Conservation (phyloP, 768 basidiomycete species). For the Xerocomus spinulosus region DNA sequence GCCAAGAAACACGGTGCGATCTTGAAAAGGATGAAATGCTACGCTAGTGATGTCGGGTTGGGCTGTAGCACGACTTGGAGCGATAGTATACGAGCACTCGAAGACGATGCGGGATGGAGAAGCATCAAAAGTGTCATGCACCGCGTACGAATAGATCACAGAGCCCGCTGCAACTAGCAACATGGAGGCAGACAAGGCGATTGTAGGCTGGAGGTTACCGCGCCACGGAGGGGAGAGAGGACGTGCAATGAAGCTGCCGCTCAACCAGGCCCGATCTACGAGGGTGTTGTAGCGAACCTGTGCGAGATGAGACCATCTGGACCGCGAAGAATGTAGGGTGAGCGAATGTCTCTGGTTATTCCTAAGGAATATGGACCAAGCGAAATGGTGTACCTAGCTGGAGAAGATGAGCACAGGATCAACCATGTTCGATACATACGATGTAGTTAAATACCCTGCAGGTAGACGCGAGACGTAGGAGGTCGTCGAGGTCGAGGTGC, state of each 20-base stretch:
- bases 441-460: slow-evolving; percentile 32
- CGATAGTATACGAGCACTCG: slow-evolving; percentile 45
- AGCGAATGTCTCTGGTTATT: slow-evolving; percentile 50
- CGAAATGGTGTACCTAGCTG: slow-evolving; percentile 53
- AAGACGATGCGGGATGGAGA: slow-evolving; percentile 41
- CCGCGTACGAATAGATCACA: slow-evolving; percentile 52
- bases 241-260: slow-evolving; percentile 51
- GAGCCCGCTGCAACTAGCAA: slow-evolving; percentile 60
- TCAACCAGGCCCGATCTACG: slow-evolving; percentile 51
- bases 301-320: slow-evolving; percentile 40
- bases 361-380: slow-evolving; percentile 53
- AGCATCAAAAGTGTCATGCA: slow-evolving; percentile 32
- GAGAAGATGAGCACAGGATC: slow-evolving; percentile 1
- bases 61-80: slow-evolving; percentile 23
- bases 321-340: slow-evolving; percentile 43
- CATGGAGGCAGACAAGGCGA: slow-evolving; percentile 52
- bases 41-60: slow-evolving; percentile 53
- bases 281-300: slow-evolving; percentile 50
- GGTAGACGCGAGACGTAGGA: slow-evolving; percentile 31
- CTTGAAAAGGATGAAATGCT: slow-evolving; percentile 42
- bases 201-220: slow-evolving; percentile 49
- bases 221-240: slow-evolving; percentile 60
- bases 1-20: slow-evolving; percentile 48
- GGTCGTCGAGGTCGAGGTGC: slow-evolving; percentile 39
- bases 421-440: slow-evolving; percentile 29